Evolutionary conservation across 176 grass and related monocot species (phyloP).

Genomic region (Lolium multiflorum): DNA sequence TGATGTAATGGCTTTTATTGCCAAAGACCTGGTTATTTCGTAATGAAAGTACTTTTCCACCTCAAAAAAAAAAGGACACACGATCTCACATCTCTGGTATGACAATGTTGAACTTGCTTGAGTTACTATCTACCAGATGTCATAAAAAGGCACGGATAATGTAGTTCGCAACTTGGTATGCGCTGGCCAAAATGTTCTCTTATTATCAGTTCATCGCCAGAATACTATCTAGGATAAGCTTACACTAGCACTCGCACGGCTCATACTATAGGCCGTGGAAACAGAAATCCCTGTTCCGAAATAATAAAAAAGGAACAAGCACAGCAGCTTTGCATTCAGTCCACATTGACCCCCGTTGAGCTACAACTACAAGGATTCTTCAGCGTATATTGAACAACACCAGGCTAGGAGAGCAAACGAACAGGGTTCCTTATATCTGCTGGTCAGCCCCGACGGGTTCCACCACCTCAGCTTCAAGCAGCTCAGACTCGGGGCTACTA

Average conservation of each 20-base stretch:
- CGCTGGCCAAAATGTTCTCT: neutral
- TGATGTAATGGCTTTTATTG: too few relatives aligned
- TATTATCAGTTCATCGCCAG: neutral
- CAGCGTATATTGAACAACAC: neutral
- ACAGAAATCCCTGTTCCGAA: neutral
- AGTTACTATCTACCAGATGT: too few relatives aligned
- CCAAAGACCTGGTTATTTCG: too few relatives aligned
- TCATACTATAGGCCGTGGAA: neutral
- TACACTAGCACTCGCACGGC: conserved; percentile 21
- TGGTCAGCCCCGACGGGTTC: conserved; percentile 48
- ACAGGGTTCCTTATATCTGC: conserved; percentile 55
- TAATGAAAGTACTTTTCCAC: too few relatives aligned
- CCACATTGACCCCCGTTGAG: neutral
- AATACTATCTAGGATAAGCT: neutral
- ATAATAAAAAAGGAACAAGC: neutral
- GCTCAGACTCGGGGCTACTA: conserved; percentile 36
- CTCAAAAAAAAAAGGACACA: too few relatives aligned
- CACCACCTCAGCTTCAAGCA: conserved; percentile 76
- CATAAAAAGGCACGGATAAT: too few relatives aligned
- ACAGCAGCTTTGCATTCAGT: neutral
- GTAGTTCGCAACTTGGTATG: too few relatives aligned
- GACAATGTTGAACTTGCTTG: too few relatives aligned
- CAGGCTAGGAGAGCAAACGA: neutral
- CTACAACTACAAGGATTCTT: neutral
- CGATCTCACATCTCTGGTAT: too few relatives aligned